Evolutionary conservation across 148 eudicot genomes (phyloP).

Genomic region (Salicornia ramosissima): DNA sequence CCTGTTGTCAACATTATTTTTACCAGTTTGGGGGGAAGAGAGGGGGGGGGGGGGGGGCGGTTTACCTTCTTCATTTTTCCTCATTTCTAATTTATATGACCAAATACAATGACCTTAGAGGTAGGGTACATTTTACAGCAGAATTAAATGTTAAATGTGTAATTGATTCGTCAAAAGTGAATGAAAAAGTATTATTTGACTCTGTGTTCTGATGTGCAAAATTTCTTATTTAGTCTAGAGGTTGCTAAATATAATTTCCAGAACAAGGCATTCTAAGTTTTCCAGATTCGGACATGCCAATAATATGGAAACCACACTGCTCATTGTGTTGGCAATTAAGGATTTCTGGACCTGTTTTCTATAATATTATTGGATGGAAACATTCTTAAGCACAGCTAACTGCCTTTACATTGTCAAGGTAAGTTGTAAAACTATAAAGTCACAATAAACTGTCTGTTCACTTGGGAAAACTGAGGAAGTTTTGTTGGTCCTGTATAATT

Average conservation of each 20-base stretch:
- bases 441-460: too few species aligned
- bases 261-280: not conserved
- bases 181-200: constrained; percentile 19
- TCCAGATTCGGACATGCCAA: not conserved
- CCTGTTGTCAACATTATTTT: constrained; percentile 5
- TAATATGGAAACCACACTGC: not conserved
- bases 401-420: too few species aligned
- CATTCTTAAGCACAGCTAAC: not conserved
- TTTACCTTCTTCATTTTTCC: constrained; percentile 20
- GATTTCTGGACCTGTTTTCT: not conserved
- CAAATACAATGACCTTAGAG: constrained; percentile 23
- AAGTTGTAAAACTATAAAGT: too few species aligned
- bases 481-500: too few species aligned
- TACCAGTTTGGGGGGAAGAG: constrained; percentile 15
- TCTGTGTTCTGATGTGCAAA: constrained; percentile 8
- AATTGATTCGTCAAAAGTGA: constrained; percentile 12
- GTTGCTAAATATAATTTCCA: constrained; percentile 2
- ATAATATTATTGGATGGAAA: not conserved
- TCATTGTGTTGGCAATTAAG: not conserved
- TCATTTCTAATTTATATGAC: constrained; percentile 23
- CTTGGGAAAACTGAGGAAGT: too few species aligned
- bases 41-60: too few species aligned
- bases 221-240: not conserved
- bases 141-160: constrained; percentile 15
- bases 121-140: constrained; percentile 17